These are phyloP conservation scores for Nitzschia sp. DNA, from an alignment of 108 stramenopile species.

Conservation along the genomic window DNA sequence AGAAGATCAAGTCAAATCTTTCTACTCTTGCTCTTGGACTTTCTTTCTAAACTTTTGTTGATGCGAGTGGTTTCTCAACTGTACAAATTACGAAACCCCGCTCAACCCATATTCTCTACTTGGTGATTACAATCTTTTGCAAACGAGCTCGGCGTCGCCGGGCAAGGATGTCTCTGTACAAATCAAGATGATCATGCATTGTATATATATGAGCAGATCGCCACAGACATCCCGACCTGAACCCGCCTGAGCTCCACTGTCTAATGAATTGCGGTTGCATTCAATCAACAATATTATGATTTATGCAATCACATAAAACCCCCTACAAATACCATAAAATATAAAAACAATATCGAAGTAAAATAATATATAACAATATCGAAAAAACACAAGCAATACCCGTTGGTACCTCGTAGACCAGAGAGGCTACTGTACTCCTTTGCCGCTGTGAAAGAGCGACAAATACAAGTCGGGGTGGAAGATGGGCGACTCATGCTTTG, in stretches of 20 bases:
- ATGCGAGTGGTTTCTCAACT: background rate
- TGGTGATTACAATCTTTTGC: background rate
- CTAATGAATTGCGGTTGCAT: background rate
- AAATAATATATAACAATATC: too few relatives aligned
- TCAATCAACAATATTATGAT: too few relatives aligned
- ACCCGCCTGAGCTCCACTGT: background rate
- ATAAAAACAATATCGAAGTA: too few relatives aligned
- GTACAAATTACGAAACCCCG: slow-evolving; percentile 2
- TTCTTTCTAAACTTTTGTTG: background rate
- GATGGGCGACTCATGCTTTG: too few relatives aligned
- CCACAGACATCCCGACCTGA: background rate
- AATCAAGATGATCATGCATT: background rate
- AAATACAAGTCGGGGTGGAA: too few relatives aligned
- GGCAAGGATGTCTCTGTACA: background rate
- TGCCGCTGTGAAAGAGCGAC: too few relatives aligned
- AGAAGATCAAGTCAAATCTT: slow-evolving; percentile 37
- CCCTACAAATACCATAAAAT: too few relatives aligned
- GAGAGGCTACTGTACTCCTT: too few relatives aligned
- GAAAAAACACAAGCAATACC: too few relatives aligned
- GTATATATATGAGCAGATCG: background rate
- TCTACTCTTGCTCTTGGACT: slow-evolving; percentile 22
- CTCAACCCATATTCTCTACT: background rate
- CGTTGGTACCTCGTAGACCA: too few relatives aligned
- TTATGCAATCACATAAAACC: too few relatives aligned
- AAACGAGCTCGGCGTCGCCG: too few relatives aligned